Conservation (phyloP, 2,329 filamentous ascomycete species). For the Aspergillus arachidicola region DNA sequence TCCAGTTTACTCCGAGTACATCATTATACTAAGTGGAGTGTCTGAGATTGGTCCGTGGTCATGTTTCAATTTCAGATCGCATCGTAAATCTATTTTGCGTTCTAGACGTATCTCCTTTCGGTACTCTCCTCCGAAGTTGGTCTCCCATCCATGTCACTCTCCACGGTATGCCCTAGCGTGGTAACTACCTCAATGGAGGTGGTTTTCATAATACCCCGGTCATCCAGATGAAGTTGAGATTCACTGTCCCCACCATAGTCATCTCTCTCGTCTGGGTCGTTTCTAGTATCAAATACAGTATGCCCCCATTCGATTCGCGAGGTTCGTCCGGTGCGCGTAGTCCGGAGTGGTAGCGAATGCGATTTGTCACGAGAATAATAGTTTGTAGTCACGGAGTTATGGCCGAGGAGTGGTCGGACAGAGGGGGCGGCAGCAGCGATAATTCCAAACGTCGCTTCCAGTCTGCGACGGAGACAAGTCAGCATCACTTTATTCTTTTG, state of each 20-base stretch:
- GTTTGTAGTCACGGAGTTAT: slow-evolving; percentile 7
- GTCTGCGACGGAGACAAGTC: neutral
- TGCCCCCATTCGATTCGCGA: slow-evolving; percentile 1
- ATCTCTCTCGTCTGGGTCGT: neutral
- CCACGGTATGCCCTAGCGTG: neutral
- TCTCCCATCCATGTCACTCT: neutral
- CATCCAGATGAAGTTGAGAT: neutral
- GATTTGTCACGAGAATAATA: slow-evolving; percentile 6
- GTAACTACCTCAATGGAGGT: slow-evolving; percentile 6
- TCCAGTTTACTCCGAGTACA: neutral
- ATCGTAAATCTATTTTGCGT: neutral
- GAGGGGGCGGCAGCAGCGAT: slow-evolving; percentile 8
- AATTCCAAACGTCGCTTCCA: slow-evolving; percentile 5
- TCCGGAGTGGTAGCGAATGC: slow-evolving; percentile 5
- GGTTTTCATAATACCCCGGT: slow-evolving; percentile 6
- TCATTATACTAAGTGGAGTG: neutral
- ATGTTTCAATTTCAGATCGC: neutral
- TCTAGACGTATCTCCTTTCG: neutral
- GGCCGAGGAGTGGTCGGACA: slow-evolving; percentile 5
- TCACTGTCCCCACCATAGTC: neutral
- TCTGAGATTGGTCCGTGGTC: neutral
- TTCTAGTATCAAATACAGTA: neutral
- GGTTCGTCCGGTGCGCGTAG: neutral
- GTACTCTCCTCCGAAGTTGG: slow-evolving; percentile 1
- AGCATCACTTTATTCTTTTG: neutral